Base-by-base conservation (phyloP, 2,329 filamentous ascomycete genomes). In the Xylariaceae sp. region DNA sequence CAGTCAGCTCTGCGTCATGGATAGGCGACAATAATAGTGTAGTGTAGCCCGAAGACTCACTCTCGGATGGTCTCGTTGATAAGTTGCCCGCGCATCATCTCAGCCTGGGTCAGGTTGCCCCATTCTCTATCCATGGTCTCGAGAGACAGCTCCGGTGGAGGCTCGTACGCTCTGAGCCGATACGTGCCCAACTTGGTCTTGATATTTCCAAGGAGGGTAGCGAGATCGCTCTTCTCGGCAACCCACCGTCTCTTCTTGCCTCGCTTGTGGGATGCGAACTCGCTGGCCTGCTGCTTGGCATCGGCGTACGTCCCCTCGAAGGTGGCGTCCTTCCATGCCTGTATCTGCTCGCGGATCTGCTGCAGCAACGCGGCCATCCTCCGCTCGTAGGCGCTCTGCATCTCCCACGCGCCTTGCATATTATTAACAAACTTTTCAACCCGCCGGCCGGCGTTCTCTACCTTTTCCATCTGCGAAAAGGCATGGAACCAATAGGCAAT, bases 401-500 rank as follows among this genome's bases (percentile, higher is more conserved):
- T 98, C 66, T 96, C 90, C 92, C 92, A 98, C 7, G 92, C 90
- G 15, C 92, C 92, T 60, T 96, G 88, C 92, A 98, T 97, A 62
- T 92, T 97, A 60, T 87, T 88, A 53, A 98, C 86, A 57, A 98
- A 98, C 65, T 98, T 98, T 68, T 98, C 92, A 4, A 98, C 92
- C 51, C 92, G 79, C 45, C 92, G 79, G 4, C 92, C 92, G 3
- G 92, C 92, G 60, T 98, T 98, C 65, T 98, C 92, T 7, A 98
- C 92, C 61, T 90, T 85, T 67, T 98, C 92, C 82, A 98, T 94
- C 59, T 97, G 90, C 19, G 90, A 97, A 62, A 98, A 98, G 53
- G 92, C 92, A 60, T 98, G 92, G 74, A 98, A 98, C 92, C 92
- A 98, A 70, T 98, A 98, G 49, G 92, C 92, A 55, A 98, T 98